phyloP scores from a whole-genome alignment of 2,329 filamentous ascomycete genomes.

The Scytalidium lignicola region DNA sequence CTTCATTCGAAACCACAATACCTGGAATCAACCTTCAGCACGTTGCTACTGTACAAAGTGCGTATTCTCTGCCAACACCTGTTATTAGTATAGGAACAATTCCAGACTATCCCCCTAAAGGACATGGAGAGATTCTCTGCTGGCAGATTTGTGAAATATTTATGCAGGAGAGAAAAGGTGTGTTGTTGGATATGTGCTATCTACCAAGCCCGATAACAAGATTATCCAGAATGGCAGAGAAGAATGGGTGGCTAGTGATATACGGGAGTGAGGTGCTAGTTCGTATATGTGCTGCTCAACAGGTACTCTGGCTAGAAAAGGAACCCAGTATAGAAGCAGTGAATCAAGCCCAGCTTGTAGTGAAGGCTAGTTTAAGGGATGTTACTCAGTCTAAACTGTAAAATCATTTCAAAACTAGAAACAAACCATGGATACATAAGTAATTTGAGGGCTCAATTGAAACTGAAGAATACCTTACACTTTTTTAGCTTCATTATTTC shows the following conservation, averaged over 20 bases:
- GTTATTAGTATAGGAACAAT: neutral
- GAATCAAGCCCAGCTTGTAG: too few relatives aligned
- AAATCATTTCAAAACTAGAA: too few relatives aligned
- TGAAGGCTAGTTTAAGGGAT: too few relatives aligned
- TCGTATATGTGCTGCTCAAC: too few relatives aligned
- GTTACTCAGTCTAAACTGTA: too few relatives aligned
- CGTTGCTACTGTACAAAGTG: slow-evolving; percentile 1
- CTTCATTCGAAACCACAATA: too few relatives aligned
- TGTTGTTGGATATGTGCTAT: slow-evolving; percentile 4
- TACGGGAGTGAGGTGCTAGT: slow-evolving; percentile 1
- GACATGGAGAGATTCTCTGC: neutral
- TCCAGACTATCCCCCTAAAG: slow-evolving; percentile 1
- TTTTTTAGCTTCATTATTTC: too few relatives aligned
- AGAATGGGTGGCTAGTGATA: neutral
- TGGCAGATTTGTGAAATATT: neutral
- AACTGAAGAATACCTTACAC: too few relatives aligned
- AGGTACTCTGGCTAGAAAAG: too few relatives aligned
- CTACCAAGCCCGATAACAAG: neutral
- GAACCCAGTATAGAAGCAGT: too few relatives aligned
- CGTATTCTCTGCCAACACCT: neutral
- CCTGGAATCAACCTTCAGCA: neutral
- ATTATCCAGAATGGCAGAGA: neutral
- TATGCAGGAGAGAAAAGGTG: neutral
- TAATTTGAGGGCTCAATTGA: too few relatives aligned
- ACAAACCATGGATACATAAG: too few relatives aligned